Conservation (phyloP, 2,329 filamentous ascomycete genomes). For the Alternaria viburni region DNA sequence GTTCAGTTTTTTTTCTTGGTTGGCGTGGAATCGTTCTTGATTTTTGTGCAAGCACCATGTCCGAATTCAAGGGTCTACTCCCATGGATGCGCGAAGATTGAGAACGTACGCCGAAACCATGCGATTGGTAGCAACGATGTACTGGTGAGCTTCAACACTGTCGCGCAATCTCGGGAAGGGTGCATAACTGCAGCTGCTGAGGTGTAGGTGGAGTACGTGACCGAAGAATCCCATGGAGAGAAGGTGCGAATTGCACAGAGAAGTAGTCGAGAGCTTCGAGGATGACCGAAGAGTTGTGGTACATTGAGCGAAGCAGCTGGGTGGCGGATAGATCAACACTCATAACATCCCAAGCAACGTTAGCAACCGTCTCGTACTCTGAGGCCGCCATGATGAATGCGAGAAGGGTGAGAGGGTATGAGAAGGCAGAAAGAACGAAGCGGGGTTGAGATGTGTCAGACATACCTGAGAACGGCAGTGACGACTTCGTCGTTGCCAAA, state of each 20-base stretch:
- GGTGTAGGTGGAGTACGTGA: not conserved
- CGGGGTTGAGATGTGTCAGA: not conserved
- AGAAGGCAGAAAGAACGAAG: not conserved
- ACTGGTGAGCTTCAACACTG: not conserved
- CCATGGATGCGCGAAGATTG: not conserved
- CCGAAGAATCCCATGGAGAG: not conserved
- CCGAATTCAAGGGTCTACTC: not conserved
- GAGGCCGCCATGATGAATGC: not conserved
- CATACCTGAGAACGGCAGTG: not conserved
- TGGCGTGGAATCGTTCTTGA: not conserved
- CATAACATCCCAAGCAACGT: not conserved
- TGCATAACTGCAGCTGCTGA: not conserved
- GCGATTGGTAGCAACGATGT: not conserved
- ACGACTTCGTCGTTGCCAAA: not conserved
- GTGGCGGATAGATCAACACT: not conserved
- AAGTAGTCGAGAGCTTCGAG: not conserved
- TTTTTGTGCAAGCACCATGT: not conserved
- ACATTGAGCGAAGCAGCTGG: not conserved
- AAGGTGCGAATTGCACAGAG: not conserved
- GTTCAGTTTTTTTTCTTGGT: not conserved
- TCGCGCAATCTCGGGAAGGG: not conserved
- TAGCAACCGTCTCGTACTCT: not conserved
- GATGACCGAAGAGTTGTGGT: not conserved
- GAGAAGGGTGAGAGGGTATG: not conserved
- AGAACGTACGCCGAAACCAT: not conserved